Base-by-base conservation (phyloP, 1,284 basidiomycete genomes). In the Sporisorium reilianum region DNA sequence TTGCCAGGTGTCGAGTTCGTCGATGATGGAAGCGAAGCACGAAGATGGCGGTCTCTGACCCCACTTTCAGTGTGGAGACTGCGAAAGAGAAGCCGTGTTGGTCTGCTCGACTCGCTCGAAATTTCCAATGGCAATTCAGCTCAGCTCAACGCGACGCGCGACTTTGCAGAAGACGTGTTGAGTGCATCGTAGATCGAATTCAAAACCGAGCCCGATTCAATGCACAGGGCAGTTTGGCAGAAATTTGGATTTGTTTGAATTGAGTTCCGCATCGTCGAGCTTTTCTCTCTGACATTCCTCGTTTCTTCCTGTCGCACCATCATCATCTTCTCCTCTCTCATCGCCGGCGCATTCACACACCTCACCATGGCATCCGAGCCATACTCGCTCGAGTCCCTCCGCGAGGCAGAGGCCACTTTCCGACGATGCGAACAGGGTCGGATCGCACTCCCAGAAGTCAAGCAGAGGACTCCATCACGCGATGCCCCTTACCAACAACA, bases 401-500 rank as follows among this genome's bases (percentile, higher is more conserved):
- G 63, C 38, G 69, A 76, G 55, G 74, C 74, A 10, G 69, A 70
- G 50, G 58, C 61, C 14, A 65, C 69, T 16, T 67, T 76, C 16
- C 54, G 58, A 49, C 55, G 59, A 55, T 72, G 64, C 44, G 64
- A 76, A 32, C 68, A 72, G 48, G 74, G 68, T 45, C 64, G 74
- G 16, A 46, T 72, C 28, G 64, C 59, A 3, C 65, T 76, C 9
- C 74, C 74, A 46, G 74, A 76, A 45, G 51, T 76, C 55, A 76
- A 76, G 50, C 63, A 72, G 30, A 64, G 74, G 36, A 66, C 65
- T 51, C 74, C 79, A 28, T 46, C 68, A n/a, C 71, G 79, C 34
- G 77, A 80, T 55, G 79, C 75, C 36, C 77, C 77, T 16, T 80
- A 80, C 57, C 69, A 79, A 38, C 77, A 79, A 45, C 79, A 80